phyloP scores from a whole-genome alignment of 805 yeast genomes.

The Komagataella pseudopastoris region DNA sequence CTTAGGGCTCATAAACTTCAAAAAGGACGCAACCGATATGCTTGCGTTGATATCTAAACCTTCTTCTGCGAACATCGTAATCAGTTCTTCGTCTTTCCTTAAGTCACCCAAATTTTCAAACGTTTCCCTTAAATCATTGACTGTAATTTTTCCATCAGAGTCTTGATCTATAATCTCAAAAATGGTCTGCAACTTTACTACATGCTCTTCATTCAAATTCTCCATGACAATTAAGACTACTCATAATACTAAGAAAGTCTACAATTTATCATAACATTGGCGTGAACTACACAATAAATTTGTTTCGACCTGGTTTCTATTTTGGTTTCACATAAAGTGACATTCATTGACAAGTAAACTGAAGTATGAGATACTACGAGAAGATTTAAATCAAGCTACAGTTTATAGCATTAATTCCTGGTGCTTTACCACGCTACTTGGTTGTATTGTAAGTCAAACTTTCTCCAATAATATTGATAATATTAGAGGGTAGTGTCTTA shows the following conservation, averaged over 20 bases:
- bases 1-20: conserved; percentile 46
- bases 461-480: too few species aligned
- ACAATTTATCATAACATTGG: not conserved
- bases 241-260: not conserved
- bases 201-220: conserved; percentile 46
- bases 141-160: conserved; percentile 52
- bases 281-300: not conserved
- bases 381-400: too few species aligned
- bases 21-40: conserved; percentile 51
- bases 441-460: too few species aligned
- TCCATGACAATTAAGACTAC: not conserved
- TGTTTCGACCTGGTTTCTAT: not conserved
- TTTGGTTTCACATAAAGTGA: not conserved
- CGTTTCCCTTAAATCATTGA: conserved; percentile 39
- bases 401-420: too few species aligned
- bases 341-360: not conserved
- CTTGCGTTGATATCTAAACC: conserved; percentile 16
- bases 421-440: too few species aligned
- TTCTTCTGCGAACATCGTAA: conserved; percentile 29
- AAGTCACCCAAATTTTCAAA: conserved; percentile 39
- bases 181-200: conserved; percentile 55
- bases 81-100: conserved; percentile 25
- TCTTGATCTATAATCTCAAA: conserved; percentile 76
- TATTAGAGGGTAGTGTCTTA: not conserved
- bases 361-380: not conserved